Conservation (phyloP, 2,329 filamentous ascomycete genomes). For the Hypomyces perniciosus region DNA sequence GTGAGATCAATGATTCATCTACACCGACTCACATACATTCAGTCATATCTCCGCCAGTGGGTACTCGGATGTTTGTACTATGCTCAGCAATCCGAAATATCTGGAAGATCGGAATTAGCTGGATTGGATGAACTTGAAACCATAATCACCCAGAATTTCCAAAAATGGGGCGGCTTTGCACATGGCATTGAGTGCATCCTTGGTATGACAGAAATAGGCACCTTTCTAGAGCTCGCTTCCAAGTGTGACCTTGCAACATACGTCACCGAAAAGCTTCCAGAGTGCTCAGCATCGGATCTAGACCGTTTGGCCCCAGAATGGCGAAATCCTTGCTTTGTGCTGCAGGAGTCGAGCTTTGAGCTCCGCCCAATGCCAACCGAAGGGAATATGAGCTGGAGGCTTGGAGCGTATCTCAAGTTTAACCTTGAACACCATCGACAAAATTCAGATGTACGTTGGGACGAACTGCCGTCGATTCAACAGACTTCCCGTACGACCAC, state of each 20-base stretch:
- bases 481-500: too few relatives aligned
- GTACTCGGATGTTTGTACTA: slow-evolving; percentile 5
- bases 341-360: too few relatives aligned
- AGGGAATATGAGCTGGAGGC: too few relatives aligned
- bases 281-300: background rate
- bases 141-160: background rate
- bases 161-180: background rate
- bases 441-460: too few relatives aligned
- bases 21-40: background rate
- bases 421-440: too few relatives aligned
- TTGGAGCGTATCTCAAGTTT: too few relatives aligned
- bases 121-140: slow-evolving; percentile 1
- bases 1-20: slow-evolving; percentile 3
- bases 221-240: slow-evolving; percentile 1
- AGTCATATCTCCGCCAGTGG: slow-evolving; percentile 3
- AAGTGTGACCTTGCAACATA: slow-evolving; percentile 1
- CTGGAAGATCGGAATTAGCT: background rate
- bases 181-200: slow-evolving; percentile 1
- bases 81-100: background rate
- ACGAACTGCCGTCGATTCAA: too few relatives aligned
- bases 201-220: background rate
- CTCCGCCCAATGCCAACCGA: too few relatives aligned
- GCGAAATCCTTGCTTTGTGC: too few relatives aligned
- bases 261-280: background rate
- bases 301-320: too few relatives aligned